Evolutionary conservation across 2,329 filamentous ascomycete species (phyloP).

Genomic region (Pyrenophora tritici-repentis): DNA sequence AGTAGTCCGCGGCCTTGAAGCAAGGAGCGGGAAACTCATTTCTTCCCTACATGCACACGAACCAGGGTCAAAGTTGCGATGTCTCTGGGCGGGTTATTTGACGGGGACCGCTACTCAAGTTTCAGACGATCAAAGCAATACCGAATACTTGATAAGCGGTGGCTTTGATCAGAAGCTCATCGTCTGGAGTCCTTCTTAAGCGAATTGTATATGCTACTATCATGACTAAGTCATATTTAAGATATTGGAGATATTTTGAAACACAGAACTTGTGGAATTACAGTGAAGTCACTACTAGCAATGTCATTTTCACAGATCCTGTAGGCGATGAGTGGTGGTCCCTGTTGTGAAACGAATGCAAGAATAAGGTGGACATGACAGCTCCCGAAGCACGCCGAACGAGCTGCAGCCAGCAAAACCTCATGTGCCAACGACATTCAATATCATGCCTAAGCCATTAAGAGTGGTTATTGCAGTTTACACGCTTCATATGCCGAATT

Average conservation of each 20-base stretch:
- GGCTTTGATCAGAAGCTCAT: constrained; percentile 67
- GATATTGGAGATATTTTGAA: too few relatives aligned
- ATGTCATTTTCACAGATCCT: neutral
- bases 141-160: constrained; percentile 65
- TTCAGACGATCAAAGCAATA: constrained; percentile 21
- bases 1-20: constrained; percentile 63
- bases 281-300: neutral
- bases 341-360: neutral
- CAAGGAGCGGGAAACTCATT: constrained; percentile 62
- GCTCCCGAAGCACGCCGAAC: neutral
- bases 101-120: constrained; percentile 27
- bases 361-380: neutral
- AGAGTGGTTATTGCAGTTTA: neutral
- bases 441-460: too few relatives aligned
- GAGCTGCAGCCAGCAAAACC: too few relatives aligned
- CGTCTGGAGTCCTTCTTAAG: constrained; percentile 53
- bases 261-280: too few relatives aligned
- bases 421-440: too few relatives aligned
- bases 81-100: constrained; percentile 60
- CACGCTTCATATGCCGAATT: neutral
- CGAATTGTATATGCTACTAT: neutral
- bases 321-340: neutral
- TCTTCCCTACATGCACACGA: constrained; percentile 60
- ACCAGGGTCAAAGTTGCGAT: constrained; percentile 62
- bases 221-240: neutral